Evolutionary conservation across 495 filamentous ascomycete species (phyloP).

Genomic region (Tetracladium marchalianum): DNA sequence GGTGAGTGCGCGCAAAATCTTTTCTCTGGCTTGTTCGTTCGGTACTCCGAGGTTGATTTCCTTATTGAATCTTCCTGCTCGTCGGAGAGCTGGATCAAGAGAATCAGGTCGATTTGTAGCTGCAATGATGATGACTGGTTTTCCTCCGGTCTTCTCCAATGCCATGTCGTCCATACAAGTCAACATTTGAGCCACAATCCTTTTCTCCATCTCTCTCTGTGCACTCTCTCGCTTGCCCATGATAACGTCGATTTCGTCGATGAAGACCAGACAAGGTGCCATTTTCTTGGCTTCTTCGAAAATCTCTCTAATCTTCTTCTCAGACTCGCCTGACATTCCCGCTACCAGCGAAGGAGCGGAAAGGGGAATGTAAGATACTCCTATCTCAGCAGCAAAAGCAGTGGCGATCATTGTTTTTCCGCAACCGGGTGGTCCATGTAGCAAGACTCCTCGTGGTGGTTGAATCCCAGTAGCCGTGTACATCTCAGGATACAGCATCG

Average conservation of each 20-base stretch:
- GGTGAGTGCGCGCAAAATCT: slow-evolving; percentile 72
- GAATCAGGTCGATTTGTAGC: slow-evolving; percentile 90
- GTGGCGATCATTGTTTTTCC: slow-evolving; percentile 93
- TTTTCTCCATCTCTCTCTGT: slow-evolving; percentile 94
- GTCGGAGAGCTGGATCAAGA: slow-evolving; percentile 75
- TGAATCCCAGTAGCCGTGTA: slow-evolving; percentile 61
- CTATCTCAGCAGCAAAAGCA: slow-evolving; percentile 78
- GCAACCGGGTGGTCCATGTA: slow-evolving; percentile 90
- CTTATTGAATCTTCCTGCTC: slow-evolving; percentile 80
- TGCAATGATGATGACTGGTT: slow-evolving; percentile 87
- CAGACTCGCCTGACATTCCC: slow-evolving; percentile 93
- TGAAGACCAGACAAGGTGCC: slow-evolving; percentile 87
- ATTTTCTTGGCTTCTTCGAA: slow-evolving; percentile 83
- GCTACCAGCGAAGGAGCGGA: slow-evolving; percentile 84
- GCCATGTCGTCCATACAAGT: slow-evolving; percentile 83
- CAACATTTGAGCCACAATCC: slow-evolving; percentile 88
- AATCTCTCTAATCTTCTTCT: slow-evolving; percentile 84
- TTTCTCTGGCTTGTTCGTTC: slow-evolving; percentile 70
- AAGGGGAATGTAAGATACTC: slow-evolving; percentile 78
- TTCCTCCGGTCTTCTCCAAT: slow-evolving; percentile 70
- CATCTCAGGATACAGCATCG: slow-evolving; percentile 51
- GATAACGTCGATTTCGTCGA: slow-evolving; percentile 95
- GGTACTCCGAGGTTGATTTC: slow-evolving; percentile 97
- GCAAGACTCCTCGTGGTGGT: slow-evolving; percentile 75
- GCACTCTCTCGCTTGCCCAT: slow-evolving; percentile 89